phyloP scores from a whole-genome alignment of 768 basidiomycete species.

The Termitomyces eurrhizus region DNA sequence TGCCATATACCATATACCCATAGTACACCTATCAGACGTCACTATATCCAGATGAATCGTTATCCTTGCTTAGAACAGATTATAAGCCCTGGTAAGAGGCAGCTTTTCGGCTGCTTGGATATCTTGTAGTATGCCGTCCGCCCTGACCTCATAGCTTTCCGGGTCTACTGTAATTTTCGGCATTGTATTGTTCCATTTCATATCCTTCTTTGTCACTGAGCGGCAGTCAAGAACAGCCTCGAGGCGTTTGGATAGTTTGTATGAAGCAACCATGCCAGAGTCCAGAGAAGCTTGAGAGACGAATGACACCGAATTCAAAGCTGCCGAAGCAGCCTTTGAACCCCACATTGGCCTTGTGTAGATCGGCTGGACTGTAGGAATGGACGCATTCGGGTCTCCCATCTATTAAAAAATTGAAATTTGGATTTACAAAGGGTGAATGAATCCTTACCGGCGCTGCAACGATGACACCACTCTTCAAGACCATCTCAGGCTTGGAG shows the following conservation, averaged over 20 bases:
- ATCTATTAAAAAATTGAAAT: constrained; percentile 46
- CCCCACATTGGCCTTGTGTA: constrained; percentile 95
- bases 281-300: constrained; percentile 73
- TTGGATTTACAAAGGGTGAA: neutral
- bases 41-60: constrained; percentile 48
- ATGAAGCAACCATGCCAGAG: constrained; percentile 54
- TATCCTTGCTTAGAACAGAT: constrained; percentile 68
- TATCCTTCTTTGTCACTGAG: constrained; percentile 74
- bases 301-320: constrained; percentile 81
- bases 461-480: constrained; percentile 92
- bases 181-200: constrained; percentile 87
- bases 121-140: constrained; percentile 75
- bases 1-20: no score
- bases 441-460: constrained; percentile 69
- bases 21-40: neutral
- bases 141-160: constrained; percentile 84
- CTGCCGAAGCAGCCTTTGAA: constrained; percentile 68
- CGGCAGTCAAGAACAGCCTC: constrained; percentile 79
- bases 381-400: constrained; percentile 96
- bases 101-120: constrained; percentile 68
- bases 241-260: constrained; percentile 66
- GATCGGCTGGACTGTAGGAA: constrained; percentile 92
- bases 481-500: constrained; percentile 86
- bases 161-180: constrained; percentile 90
- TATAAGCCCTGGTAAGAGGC: constrained; percentile 71